A percentile compares a stretch with the other conserved stretches of the same genome.
Evolutionary conservation across 2,329 filamentous ascomycete species (phyloP).

Genomic region (Kalmusia sp.): DNA sequence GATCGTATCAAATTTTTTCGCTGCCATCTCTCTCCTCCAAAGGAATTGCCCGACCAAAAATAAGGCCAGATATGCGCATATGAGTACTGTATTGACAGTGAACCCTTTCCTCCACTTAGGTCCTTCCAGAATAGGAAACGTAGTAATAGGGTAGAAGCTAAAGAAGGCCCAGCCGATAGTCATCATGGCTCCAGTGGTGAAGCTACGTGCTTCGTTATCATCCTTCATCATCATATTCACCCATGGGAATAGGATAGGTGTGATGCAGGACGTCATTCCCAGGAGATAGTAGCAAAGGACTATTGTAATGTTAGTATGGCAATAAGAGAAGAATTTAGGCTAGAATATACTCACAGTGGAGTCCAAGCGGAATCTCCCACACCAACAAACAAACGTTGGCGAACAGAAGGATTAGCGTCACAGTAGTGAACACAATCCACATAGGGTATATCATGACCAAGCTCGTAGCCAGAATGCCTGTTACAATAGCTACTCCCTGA

Average conservation of each 20-base stretch:
- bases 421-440: conserved; percentile 54
- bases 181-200: conserved; percentile 47
- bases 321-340: no score
- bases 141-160: conserved; percentile 36
- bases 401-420: conserved; percentile 47
- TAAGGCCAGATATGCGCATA: conserved; percentile 36
- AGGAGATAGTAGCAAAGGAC: conserved; percentile 33
- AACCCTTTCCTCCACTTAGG: conserved; percentile 39
- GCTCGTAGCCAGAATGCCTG: conserved; percentile 56
- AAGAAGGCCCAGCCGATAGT: conserved; percentile 39
- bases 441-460: conserved; percentile 57
- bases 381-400: conserved; percentile 54
- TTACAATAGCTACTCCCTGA: conserved; percentile 54
- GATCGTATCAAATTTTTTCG: conserved; percentile 25
- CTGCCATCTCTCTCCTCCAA: conserved; percentile 34
- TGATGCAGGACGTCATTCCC: conserved; percentile 32
- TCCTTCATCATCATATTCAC: conserved; percentile 35
- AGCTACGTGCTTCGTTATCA: conserved; percentile 51
- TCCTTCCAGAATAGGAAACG: conserved; percentile 37
- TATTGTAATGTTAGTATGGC: conserved; percentile 12
- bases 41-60: conserved; percentile 43
- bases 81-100: conserved; percentile 30
- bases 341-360: conserved; percentile 33
- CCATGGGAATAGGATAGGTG: conserved; percentile 34
- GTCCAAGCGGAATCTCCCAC: conserved; percentile 54